Evolutionary conservation across 257 asterid species (phyloP), one percentile per base, ranked within the genome.

Genomic region (Knoxia roxburghii): DNA sequence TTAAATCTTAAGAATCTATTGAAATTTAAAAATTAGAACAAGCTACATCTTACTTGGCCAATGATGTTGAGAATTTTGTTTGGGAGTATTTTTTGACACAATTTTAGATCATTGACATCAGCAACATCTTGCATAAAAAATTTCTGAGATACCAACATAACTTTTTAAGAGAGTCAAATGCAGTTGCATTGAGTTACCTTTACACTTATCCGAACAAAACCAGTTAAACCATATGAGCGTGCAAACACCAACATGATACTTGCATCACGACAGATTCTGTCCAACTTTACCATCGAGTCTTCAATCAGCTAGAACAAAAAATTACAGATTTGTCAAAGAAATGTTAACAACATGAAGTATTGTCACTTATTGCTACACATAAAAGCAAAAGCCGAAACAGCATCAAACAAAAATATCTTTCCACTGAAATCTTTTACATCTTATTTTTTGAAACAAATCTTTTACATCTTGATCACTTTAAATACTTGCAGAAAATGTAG

Each of bases 171-270:
- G 45, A 57, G 35, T 12, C 20, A 68, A 48, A 68, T 20, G 13
- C 45, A 15, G 15, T 6, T 32, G 8, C 9, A 27, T 8, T 40
- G 21, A 65, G 70, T 45, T 82, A 93, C 99, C 96, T 90, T 88
- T 75, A 90, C 89, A 77, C 95, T 85, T 70, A 88, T 88, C 77
- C 99, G 92, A 49, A 87, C 89, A 73, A 87, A 78, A 64, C 99
- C 99, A 73, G 92, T 85, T 56, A 94, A 89, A 76, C 99, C 99
- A 80, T 90, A 94, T 66, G 97, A 94, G 64, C 97, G 95, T 61
- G 96, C 96, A 77, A 86, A 87, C 80, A 94, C 81, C 78, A 94
- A 75, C 71, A 75, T 73, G 79, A 87, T 86, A 82, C 88, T 90
- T 66, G 89, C 92, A 60, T 82, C 87, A 72, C 99, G 91, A 48